Base-by-base conservation (phyloP, 768 basidiomycete species). In the Pisolithus sp. region DNA sequence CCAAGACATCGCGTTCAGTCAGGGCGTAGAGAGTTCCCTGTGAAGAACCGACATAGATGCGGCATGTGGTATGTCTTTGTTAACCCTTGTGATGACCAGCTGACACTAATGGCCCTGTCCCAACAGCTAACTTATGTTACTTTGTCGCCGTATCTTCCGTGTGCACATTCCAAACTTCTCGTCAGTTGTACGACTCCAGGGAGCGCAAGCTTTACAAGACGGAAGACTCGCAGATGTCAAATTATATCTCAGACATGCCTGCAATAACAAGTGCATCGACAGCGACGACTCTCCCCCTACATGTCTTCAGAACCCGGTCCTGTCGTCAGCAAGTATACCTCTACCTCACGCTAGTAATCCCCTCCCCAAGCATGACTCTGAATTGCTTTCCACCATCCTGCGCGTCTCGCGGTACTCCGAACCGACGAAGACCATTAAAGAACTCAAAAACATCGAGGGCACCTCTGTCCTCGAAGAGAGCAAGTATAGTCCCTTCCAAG, bases 101-200 rank as follows among this genome's bases (percentile, higher is more conserved):
- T 13, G 15, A 52, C 37, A 62, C 42, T 24, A 15, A n/a, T n/a
- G n/a, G 17, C 28, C 23, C 30, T 53, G 42, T 28, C 44, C 58
- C n/a, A 45, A 31, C 56, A 80, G 83, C 71, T 86, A 76, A 86
- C 82, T 79, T 82, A 86, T 86, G 83, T 83, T 76, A 72, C 75
- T 81, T 80, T 82, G 83, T 76, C 83, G 81, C 71, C 76, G 71
- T 71, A 68, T 76, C 62, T 70, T 72, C 59, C 73, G 73, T 77
- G 71, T 72, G 68, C 70, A 73, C 68, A 63, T 71, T 59, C 64
- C 62, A 50, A 70, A 65, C 58, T 52, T 64, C 49, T 38, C 50
- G 49, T 56, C 57, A 41, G 49, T 57, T 28, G 59, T 56, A 57
- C 65, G 49, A 51, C 39, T 66, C 53, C 34, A 56, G 48, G 57